A percentile compares a stretch with the other conserved stretches of the same genome.
Conservation (phyloP, 257 asterid species). For the Solanum chilense region DNA sequence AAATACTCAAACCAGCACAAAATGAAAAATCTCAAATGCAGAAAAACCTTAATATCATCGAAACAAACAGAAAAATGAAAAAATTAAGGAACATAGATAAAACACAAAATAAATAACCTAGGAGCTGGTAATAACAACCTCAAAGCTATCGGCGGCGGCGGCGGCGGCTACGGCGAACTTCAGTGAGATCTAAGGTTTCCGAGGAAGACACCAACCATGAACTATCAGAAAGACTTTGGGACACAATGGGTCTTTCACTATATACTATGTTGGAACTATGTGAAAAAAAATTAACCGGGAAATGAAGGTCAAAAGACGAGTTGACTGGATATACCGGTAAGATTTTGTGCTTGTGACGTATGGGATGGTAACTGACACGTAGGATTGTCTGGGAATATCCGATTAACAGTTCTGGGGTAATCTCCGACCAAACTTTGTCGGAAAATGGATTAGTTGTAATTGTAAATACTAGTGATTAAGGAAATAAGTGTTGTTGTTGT, state of each 20-base stretch:
- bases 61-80: neutral
- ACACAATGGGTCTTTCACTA: neutral
- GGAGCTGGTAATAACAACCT: neutral
- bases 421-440: slow-evolving; percentile 11
- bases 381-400: slow-evolving; percentile 42
- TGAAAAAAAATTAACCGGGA: slow-evolving; percentile 5
- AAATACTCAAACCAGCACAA: neutral
- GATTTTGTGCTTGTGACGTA: neutral
- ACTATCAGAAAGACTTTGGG: neutral
- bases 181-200: neutral
- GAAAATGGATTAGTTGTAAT: neutral
- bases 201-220: neutral
- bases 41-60: neutral
- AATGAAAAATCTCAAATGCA: neutral
- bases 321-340: slow-evolving; percentile 15
- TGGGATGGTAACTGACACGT: slow-evolving; percentile 50
- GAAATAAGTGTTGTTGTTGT: neutral
- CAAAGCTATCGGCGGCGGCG: neutral
- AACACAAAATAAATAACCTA: neutral
- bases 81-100: neutral
- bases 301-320: slow-evolving; percentile 10
- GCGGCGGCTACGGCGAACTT: neutral
- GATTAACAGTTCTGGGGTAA: slow-evolving; percentile 7
- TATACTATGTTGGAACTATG: neutral
- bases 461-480: neutral